These are phyloP conservation scores for Chlorencoelia australis DNA, from an alignment of 2,329 filamentous ascomycete genomes.

Conservation along the genomic window DNA sequence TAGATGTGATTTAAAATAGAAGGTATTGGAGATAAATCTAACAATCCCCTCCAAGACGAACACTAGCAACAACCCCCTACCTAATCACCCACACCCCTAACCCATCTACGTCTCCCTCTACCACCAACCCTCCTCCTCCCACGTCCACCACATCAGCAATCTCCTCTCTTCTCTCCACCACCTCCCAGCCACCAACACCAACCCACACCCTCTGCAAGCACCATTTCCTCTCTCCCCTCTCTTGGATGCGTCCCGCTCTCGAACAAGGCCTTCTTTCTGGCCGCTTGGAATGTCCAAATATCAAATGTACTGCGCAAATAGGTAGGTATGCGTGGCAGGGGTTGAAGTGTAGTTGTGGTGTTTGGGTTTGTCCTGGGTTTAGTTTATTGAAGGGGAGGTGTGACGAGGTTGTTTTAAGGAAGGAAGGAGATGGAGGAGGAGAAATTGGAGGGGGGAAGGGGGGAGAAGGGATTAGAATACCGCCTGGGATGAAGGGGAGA, in stretches of 20 bases:
- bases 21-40: background rate
- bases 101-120: slow-evolving; percentile 24
- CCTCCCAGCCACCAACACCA: slow-evolving; percentile 14
- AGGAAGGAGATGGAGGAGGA: slow-evolving; percentile 7
- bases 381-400: slow-evolving; percentile 74
- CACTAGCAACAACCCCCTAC: slow-evolving; percentile 52
- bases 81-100: slow-evolving; percentile 40
- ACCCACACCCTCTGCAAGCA: slow-evolving; percentile 55
- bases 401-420: slow-evolving; percentile 45
- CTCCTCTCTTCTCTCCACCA: slow-evolving; percentile 22
- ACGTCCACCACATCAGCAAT: slow-evolving; percentile 9
- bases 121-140: slow-evolving; percentile 7
- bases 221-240: slow-evolving; percentile 82
- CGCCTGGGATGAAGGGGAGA: slow-evolving; percentile 36
- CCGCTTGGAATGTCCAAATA: slow-evolving; percentile 70
- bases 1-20: no score
- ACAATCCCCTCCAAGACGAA: slow-evolving; percentile 29
- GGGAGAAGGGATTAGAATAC: slow-evolving; percentile 41
- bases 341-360: slow-evolving; percentile 80
- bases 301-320: slow-evolving; percentile 69
- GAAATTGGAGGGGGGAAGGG: slow-evolving; percentile 5
- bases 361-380: slow-evolving; percentile 87
- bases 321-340: slow-evolving; percentile 97
- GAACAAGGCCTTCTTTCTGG: slow-evolving; percentile 76
- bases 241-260: slow-evolving; percentile 85